phyloP scores from a whole-genome alignment of 192 early-diverging fungal genomes.

The Dissophora globulifera region DNA sequence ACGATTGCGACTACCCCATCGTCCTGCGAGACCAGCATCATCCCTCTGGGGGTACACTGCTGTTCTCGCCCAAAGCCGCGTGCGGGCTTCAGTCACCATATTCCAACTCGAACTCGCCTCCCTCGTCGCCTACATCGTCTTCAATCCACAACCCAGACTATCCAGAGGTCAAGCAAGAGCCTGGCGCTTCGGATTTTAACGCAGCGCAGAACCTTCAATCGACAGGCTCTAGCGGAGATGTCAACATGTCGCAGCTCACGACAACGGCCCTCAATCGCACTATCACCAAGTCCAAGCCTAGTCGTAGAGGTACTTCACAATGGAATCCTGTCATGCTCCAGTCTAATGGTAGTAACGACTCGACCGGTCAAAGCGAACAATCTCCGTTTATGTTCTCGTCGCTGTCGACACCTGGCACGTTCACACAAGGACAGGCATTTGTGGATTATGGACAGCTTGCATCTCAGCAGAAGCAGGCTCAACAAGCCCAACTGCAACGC shows the following conservation, averaged over 20 bases:
- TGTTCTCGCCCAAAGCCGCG: slow-evolving; percentile 37
- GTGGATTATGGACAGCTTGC: slow-evolving; percentile 20
- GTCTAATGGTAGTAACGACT: neutral
- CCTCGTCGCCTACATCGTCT: slow-evolving; percentile 34
- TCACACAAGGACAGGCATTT: slow-evolving; percentile 45
- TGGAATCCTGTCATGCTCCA: slow-evolving; percentile 23
- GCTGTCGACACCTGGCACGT: slow-evolving; percentile 43
- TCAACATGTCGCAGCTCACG: neutral
- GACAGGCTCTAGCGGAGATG: neutral
- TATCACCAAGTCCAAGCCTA: slow-evolving; percentile 16
- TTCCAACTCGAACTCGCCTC: slow-evolving; percentile 18
- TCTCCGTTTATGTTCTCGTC: slow-evolving; percentile 33
- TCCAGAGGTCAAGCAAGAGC: slow-evolving; percentile 34
- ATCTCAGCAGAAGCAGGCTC: slow-evolving; percentile 4
- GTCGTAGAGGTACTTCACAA: slow-evolving; percentile 8
- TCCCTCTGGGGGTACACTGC: slow-evolving; percentile 44
- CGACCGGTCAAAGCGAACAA: neutral
- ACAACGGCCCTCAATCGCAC: neutral
- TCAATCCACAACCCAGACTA: slow-evolving; percentile 33
- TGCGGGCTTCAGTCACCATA: slow-evolving; percentile 17
- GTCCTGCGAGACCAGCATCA: slow-evolving; percentile 39
- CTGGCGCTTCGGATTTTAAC: neutral
- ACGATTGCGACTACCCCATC: slow-evolving; percentile 25
- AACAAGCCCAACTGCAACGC: too few relatives aligned
- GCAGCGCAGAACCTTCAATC: neutral